Base-by-base conservation (phyloP, 192 early-diverging fungal species). In the Backusella mclennaniae region DNA sequence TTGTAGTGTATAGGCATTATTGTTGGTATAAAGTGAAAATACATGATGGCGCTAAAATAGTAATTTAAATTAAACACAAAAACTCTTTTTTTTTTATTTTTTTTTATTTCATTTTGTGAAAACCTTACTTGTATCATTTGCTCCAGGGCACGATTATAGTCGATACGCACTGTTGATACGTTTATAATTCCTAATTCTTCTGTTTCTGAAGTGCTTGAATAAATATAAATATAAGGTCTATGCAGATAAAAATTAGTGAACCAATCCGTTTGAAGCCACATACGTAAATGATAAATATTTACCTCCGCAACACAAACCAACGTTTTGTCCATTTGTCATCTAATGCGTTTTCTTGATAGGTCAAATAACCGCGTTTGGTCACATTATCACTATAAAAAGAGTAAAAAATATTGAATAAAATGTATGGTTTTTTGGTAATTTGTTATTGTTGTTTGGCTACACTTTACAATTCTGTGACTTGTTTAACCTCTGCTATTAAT, bases 211-310 rank as follows among this genome's bases (percentile, higher is more conserved):
- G 86, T 75, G 71, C 86, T 90, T 31, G 80, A 83, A 84, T 92
- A 96, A 33, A 95, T 88, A 76, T 93, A 95, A 38, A 97, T 77
- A 77, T 93, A 95, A 14, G 96, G 96, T 38, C 91, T 87, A 69
- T 82, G 79, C 0, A 89, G 75, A 9, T 63, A 26, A 14, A 29
- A 12, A 29, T 63, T 29, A 63, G 56, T 12, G 12, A 29, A 23
- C 44, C 26, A 14, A 52, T 49, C 56, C 15, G 8, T 39, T 53
- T 49, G 21, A 12, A 39, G 23, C 63, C 29, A 69, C 9, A 15
- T 38, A 49, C 31, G 14, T 33, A 6, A 9, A 49, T 56, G 35
- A 49, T 71, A 23, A 70, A 35, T 68, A 71, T 71, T 71, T 84
- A 86, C 78, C 90, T 87, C 52, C 91, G 84, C 70, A 94, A 83